Evolutionary conservation across 495 filamentous ascomycete species (phyloP), one percentile per base, ranked within the genome.

Genomic region (Entonaema liquescens): DNA sequence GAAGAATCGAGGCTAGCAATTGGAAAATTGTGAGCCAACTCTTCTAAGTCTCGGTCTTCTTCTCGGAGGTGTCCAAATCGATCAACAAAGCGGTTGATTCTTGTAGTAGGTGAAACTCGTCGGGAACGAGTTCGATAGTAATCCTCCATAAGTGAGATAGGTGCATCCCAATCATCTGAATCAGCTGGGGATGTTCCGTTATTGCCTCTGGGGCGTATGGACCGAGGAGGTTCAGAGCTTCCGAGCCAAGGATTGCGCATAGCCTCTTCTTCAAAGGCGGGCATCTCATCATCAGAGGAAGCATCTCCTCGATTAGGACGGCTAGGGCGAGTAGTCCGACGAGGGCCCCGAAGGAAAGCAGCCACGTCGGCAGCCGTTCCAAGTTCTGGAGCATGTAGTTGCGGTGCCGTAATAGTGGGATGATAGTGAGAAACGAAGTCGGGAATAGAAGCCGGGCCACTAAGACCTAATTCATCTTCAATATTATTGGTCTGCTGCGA

Each of bases 401-500:
- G 23, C 11, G 7, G 6, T 53, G 3, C 11, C 8, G 23, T 5
- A 2, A 28, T 19, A n/a, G 28, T 3, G 23, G 12, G 25, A 29
- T n/a, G 3, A 15, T 12, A 2, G 4, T n/a, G 23, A 4, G 49
- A 29, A n/a, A 7, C 49, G 2, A 1, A 13, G 21, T 53, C 49
- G 2, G 25, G 49, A 3, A 53, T 6, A 21, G 17, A 9, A 23
- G 19, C 42, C 12, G 42, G 42, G 19, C 42, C 42, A 21, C 1
- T 53, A 13, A 53, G 49, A 25, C 8, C 21, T 12, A 53, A 17
- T 28, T 28, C 49, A 12, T 53, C 49, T 28, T 54, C 35, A 25
- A 33, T 29, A 29, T 68, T 61, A 21, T 42, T 31, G 19, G 12
- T 23, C 25, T 56, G 50, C 15, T 47, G 13, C 0, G 68, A 56